Base-by-base conservation (phyloP, 2,329 filamentous ascomycete genomes). In the Penicillium sumatraense region DNA sequence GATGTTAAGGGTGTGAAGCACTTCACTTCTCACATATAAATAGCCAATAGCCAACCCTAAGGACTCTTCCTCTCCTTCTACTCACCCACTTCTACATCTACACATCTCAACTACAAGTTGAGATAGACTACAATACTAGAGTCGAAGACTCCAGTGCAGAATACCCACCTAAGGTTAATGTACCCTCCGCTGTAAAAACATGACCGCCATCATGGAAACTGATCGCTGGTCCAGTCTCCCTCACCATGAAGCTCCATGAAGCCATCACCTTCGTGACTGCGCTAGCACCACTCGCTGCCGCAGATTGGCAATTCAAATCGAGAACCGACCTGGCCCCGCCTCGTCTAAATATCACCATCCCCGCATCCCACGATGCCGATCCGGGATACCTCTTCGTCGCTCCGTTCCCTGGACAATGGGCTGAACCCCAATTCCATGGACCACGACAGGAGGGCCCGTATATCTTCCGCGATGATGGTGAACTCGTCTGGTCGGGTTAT, bases 401-500 rank as follows among this genome's bases (percentile, higher is more conserved):
- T 2, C 74, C 72, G 0, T 76, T 72, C 45, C 62, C 68, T 27
- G 63, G 72, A 55, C 64, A 63, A 47, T 61, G 59, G 51, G 40
- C 48, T 5, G 56, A 64, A 21, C 62, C 60, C 1, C 58, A 64
- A 29, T 60, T 61, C 29, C 65, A 68, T 26, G 62, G 65, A 0
- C 81, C 82, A 2, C 75, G 77, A 5, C 82, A 85, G 66, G 75
- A 81, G 1, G 81, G 73, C 0, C 79, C 82, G 0, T 86, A 85
- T 64, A 85, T 86, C 59, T 80, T 84, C 60, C 75, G 76, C 5
- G 77, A 83, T 60, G 69, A 81, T 27, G 83, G 83, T 1, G 81
- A 84, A 47, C 72, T 86, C 0, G 73, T 86, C 20, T 86, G 82
- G 82, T 85, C 82, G 0, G 81, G 83, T 2, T 82, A 82, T 51